These are phyloP conservation scores for Ceratocystis cacaofunesta DNA, from an alignment of 2,329 filamentous ascomycete genomes.

Conservation along the genomic window DNA sequence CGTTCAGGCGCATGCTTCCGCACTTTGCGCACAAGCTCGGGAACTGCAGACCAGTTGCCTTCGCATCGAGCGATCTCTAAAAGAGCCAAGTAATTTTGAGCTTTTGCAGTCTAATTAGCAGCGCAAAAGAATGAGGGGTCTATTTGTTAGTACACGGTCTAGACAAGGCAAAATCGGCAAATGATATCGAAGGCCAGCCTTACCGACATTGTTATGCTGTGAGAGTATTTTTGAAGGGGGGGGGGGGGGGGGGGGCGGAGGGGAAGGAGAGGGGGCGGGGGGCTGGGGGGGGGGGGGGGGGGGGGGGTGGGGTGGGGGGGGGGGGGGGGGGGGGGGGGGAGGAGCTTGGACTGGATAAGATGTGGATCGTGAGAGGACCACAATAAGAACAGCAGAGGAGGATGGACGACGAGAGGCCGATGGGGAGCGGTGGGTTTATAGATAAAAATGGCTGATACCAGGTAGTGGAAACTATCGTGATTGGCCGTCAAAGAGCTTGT, in stretches of 20 bases:
- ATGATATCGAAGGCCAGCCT: slow-evolving; percentile 1
- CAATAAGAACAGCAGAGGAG: background rate
- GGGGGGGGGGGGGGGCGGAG: no score
- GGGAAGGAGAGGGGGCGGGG: no score
- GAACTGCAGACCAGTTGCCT: slow-evolving; percentile 71
- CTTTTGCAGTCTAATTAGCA: slow-evolving; percentile 42
- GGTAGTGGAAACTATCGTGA: background rate
- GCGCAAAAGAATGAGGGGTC: background rate
- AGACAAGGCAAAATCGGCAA: background rate
- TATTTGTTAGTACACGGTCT: background rate
- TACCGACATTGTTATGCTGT: slow-evolving; percentile 14
- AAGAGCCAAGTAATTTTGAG: slow-evolving; percentile 61
- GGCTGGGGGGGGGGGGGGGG: no score
- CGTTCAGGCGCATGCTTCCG: slow-evolving; percentile 82
- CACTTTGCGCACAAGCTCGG: slow-evolving; percentile 82
- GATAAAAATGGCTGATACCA: background rate
- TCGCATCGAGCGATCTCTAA: slow-evolving; percentile 80
- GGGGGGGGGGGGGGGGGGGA: background rate
- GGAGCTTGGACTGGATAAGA: background rate
- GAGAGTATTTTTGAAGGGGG: background rate
- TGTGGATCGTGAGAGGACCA: background rate
- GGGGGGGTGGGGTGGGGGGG: no score
- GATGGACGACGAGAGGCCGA: background rate
- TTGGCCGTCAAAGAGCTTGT: background rate
- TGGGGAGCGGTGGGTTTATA: background rate